A percentile compares a stretch with the other conserved stretches of the same genome.
Conservation (phyloP, 129 eudicot species). For the Arctium lappa region DNA sequence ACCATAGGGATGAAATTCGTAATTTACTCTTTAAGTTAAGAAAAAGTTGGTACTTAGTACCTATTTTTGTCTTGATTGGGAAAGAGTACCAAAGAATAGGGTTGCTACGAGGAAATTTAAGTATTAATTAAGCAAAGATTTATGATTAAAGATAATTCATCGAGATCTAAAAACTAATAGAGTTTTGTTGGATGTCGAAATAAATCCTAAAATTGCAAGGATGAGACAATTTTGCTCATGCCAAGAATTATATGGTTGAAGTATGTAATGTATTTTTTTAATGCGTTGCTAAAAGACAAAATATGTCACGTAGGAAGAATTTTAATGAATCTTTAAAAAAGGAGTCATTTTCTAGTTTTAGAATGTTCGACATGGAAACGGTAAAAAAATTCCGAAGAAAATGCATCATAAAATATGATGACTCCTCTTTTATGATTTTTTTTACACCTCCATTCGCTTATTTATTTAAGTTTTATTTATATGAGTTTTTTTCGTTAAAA, state of each 20-base stretch:
- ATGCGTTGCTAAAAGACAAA: background rate
- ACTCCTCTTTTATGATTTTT: background rate
- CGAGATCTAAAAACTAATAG: slow-evolving; percentile 57
- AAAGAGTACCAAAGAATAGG: too few species aligned
- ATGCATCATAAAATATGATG: background rate
- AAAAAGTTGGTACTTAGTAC: too few species aligned
- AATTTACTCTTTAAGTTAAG: too few species aligned
- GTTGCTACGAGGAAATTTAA: too few species aligned
- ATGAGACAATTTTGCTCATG: too few species aligned
- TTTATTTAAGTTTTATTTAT: too few species aligned
- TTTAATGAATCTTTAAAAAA: background rate
- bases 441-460: background rate
- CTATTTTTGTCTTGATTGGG: too few species aligned
- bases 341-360: background rate
- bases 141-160: slow-evolving; percentile 41
- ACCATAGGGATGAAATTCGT: too few species aligned
- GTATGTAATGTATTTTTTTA: too few species aligned
- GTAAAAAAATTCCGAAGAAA: background rate
- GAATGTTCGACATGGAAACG: background rate
- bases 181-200: slow-evolving; percentile 37
- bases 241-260: too few species aligned
- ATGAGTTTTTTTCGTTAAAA: background rate
- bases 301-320: background rate
- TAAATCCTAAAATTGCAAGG: slow-evolving; percentile 44
- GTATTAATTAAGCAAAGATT: slow-evolving; percentile 18